phyloP scores from a whole-genome alignment of 495 filamentous ascomycete genomes.

The Extremus antarcticus region DNA sequence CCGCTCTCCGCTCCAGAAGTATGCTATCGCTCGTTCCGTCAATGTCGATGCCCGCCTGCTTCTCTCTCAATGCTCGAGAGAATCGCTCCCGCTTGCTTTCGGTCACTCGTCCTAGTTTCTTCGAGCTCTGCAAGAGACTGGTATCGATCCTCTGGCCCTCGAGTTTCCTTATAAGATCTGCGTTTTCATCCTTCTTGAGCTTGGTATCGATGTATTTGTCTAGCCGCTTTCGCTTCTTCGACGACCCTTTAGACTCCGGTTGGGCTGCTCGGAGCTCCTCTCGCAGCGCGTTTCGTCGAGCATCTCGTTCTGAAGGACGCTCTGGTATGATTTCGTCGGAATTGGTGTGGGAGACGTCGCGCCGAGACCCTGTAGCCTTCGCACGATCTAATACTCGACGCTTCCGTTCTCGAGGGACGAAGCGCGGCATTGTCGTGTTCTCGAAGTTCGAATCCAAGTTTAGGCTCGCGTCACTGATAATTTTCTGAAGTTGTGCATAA shows the following conservation, averaged over 20 bases:
- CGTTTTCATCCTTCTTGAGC: conserved; percentile 85
- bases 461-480: neutral
- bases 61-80: conserved; percentile 47
- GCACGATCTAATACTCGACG: conserved; percentile 31
- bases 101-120: conserved; percentile 54
- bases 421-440: conserved; percentile 51
- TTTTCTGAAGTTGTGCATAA: neutral
- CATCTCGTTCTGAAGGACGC: conserved; percentile 55
- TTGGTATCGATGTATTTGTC: conserved; percentile 98
- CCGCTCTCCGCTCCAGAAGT: conserved; percentile 32
- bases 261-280: conserved; percentile 50
- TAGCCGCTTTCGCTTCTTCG: conserved; percentile 86
- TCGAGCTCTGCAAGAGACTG: conserved; percentile 62
- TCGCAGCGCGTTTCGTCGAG: conserved; percentile 55
- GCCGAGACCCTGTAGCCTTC: neutral
- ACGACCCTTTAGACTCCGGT: conserved; percentile 52
- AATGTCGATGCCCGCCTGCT: conserved; percentile 45
- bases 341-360: neutral
- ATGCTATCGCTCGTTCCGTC: conserved; percentile 36
- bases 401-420: conserved; percentile 69
- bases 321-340: conserved; percentile 53
- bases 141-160: conserved; percentile 71
- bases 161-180: conserved; percentile 71
- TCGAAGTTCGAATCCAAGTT: neutral
- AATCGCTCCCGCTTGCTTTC: conserved; percentile 58